A percentile compares a stretch with the other conserved stretches of the same genome.
Evolutionary conservation across 208 protist species (phyloP).

Genomic region (Jaenimonas drosophilae): DNA sequence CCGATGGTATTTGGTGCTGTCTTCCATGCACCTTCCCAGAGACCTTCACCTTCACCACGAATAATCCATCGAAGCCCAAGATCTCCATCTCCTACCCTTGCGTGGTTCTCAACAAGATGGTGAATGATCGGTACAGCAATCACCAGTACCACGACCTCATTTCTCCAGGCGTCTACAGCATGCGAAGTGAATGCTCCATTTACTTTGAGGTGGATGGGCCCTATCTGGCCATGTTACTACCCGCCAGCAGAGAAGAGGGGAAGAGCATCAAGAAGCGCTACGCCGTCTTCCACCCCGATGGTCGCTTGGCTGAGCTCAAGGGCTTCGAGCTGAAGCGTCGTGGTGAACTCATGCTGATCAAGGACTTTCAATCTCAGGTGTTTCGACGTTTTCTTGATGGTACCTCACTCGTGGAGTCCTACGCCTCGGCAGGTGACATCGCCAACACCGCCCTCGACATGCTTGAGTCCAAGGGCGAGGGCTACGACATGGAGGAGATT

Average conservation of each 20-base stretch:
- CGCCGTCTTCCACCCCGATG: slow-evolving; percentile 98
- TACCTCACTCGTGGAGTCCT: slow-evolving; percentile 92
- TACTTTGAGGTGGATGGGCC: slow-evolving; percentile 99
- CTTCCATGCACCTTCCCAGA: slow-evolving; percentile 97
- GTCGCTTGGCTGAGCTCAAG: slow-evolving; percentile 98
- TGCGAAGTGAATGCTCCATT: slow-evolving; percentile 95
- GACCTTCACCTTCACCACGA: slow-evolving; percentile 90
- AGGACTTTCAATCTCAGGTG: slow-evolving; percentile 97
- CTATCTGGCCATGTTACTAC: slow-evolving; percentile 99
- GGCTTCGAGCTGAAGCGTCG: slow-evolving; percentile 99
- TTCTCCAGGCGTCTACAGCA: slow-evolving; percentile 56
- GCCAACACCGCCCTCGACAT: slow-evolving; percentile 97
- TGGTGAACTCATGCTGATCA: slow-evolving; percentile 99
- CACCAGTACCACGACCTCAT: slow-evolving; percentile 96
- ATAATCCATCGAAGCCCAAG: slow-evolving; percentile 42
- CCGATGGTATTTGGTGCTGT: slow-evolving; percentile 99
- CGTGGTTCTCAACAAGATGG: slow-evolving; percentile 98
- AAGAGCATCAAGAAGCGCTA: slow-evolving; percentile 99
- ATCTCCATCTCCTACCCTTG: slow-evolving; percentile 94
- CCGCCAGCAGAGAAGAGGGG: slow-evolving; percentile 98
- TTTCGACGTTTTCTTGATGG: slow-evolving; percentile 97
- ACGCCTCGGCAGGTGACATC: slow-evolving; percentile 92
- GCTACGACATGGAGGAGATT: slow-evolving; percentile 93
- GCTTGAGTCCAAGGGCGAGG: slow-evolving; percentile 83
- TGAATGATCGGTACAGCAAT: slow-evolving; percentile 97